Evolutionary conservation across 768 basidiomycete species (phyloP).

Genomic region (Tephrocybe sp.): DNA sequence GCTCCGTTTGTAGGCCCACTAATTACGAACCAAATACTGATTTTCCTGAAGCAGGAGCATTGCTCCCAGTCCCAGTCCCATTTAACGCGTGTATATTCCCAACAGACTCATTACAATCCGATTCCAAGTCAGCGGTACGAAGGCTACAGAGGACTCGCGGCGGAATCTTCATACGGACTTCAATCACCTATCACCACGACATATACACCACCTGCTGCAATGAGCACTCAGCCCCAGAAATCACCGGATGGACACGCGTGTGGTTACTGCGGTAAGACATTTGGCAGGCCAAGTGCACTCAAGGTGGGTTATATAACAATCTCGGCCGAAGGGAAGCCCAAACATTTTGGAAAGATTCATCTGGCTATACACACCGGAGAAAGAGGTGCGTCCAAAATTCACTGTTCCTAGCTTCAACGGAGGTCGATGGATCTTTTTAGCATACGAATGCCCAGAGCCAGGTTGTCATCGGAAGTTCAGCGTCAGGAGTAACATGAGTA

Average conservation of each 20-base stretch:
- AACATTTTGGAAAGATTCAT: slow-evolving; percentile 17
- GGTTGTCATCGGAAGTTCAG: slow-evolving; percentile 68
- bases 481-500: slow-evolving; percentile 70
- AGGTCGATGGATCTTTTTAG: slow-evolving; percentile 28
- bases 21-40: not conserved
- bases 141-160: slow-evolving; percentile 4
- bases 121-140: not conserved
- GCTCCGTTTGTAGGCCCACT: not conserved
- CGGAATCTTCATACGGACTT: not conserved
- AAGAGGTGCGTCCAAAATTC: slow-evolving; percentile 20
- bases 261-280: slow-evolving; percentile 21
- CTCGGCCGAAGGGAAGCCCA: slow-evolving; percentile 3
- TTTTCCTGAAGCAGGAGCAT: slow-evolving; percentile 7
- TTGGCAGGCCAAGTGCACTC: slow-evolving; percentile 24
- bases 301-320: slow-evolving; percentile 16
- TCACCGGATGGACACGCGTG: slow-evolving; percentile 21
- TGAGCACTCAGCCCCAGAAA: slow-evolving; percentile 7
- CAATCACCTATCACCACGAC: slow-evolving; percentile 6
- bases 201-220: slow-evolving; percentile 1
- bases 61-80: slow-evolving; percentile 5
- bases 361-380: slow-evolving; percentile 24
- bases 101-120: slow-evolving; percentile 7
- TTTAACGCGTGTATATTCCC: not conserved
- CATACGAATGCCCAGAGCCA: slow-evolving; percentile 59
- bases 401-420: not conserved